Percentiles rank a stretch among this genome's conserved stretches.
phyloP scores from a whole-genome alignment of 176 grass and related monocot genomes.

The Stipa capillata region DNA sequence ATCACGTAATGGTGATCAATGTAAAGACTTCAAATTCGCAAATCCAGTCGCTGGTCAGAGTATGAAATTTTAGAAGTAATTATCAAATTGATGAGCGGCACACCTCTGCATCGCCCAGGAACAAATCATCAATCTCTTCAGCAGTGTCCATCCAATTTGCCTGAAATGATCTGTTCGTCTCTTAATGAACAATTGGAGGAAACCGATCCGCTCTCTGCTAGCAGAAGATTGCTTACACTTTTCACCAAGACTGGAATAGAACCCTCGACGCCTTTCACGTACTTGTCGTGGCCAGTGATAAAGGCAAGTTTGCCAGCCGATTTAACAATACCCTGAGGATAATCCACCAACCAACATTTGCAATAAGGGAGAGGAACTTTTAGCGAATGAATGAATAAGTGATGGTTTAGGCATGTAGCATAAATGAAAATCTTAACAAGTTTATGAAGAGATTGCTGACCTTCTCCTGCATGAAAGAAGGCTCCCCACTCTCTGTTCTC shows the following conservation, averaged over 20 bases:
- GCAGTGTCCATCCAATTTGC: conserved; percentile 80
- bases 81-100: background rate
- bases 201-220: background rate
- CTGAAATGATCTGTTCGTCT: conserved; percentile 41
- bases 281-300: conserved; percentile 57
- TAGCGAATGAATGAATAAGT: background rate
- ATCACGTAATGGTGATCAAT: background rate
- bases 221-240: conserved; percentile 45
- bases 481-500: conserved; percentile 47
- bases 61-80: background rate
- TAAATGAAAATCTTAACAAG: background rate
- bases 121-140: conserved; percentile 84
- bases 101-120: conserved; percentile 90
- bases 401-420: background rate
- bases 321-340: conserved; percentile 43
- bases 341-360: background rate
- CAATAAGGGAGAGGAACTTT: background rate
- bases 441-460: conserved; percentile 10
- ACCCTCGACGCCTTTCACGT: conserved; percentile 55
- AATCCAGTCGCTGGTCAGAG: background rate
- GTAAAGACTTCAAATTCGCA: background rate
- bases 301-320: conserved; percentile 60
- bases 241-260: conserved; percentile 80
- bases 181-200: conserved; percentile 21
- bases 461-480: conserved; percentile 80